Evolutionary conservation across 2,329 filamentous ascomycete species (phyloP), one percentile per base, ranked within the genome.

Genomic region (Trichoderma semiorbis): DNA sequence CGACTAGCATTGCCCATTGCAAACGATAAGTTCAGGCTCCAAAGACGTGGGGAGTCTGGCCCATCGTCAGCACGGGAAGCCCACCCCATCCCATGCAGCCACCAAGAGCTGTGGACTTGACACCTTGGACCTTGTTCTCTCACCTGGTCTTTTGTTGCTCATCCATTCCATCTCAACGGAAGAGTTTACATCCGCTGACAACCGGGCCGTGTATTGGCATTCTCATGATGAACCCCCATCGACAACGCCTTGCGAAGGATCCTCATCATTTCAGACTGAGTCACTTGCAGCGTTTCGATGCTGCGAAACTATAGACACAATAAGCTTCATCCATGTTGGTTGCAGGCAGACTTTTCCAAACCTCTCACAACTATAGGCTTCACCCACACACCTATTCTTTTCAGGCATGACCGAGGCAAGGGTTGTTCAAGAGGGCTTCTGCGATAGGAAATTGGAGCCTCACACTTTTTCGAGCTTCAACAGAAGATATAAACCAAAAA

Each of bases 271-370:
- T 50, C 57, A 10, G 3, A 36, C 36, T 34, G 28, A 34, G 67
- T 69, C 57, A 50, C 8, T 61, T 61, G 55, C 67, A 18, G 34
- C 30, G 28, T 53, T 43, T 24, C 21, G 30, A 26, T 16, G 57
- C 39, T 62, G 57, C n/a, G 7, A 26, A 28, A 28, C 57, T 53
- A 21, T 62, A 21, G 57, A 62, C n/a, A 69, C 67, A 62, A 69
- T 69, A 69, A 69, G 67, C 67, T 62, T 69, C 21, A 62, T 62
- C 67, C 67, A 69, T 69, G 67, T 32, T 62, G n/a, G 28, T 50
- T 50, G 36, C 47, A 69, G 67, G 57, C 57, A 47, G 57, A 69
- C 28, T 69, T 69, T n/a, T 16, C 11, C 11, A 8, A 62, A 26
- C 8, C 18, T 10, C 14, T 28, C 47, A 21, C 39, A 26, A 14